These are phyloP conservation scores for Erucastrum elatum DNA, from an alignment of 345 rosid genomes.

Conservation along the genomic window DNA sequence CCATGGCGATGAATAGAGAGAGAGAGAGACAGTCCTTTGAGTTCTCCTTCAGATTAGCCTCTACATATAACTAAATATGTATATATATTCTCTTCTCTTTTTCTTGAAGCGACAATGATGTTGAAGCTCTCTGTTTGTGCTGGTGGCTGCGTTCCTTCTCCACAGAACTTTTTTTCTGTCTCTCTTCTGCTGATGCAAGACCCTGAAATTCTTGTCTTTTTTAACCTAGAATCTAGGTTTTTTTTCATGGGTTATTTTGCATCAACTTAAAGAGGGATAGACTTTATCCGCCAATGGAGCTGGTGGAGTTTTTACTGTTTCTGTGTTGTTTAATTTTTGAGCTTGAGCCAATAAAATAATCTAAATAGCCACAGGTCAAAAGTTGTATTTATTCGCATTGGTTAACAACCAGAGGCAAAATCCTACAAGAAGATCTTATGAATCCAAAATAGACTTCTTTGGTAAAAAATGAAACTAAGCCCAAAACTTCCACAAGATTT, in stretches of 20 bases:
- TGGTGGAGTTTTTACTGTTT: slow-evolving; percentile 21
- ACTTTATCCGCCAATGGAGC: slow-evolving; percentile 15
- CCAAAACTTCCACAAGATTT: too few species aligned
- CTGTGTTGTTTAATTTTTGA: too few species aligned
- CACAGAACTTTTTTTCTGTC: slow-evolving; percentile 7
- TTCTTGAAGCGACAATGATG: slow-evolving; percentile 25
- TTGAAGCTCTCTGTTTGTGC: slow-evolving; percentile 14
- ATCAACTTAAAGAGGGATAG: slow-evolving; percentile 16
- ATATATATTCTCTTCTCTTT: slow-evolving; percentile 3
- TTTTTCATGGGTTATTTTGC: slow-evolving; percentile 33
- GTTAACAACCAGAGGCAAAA: too few species aligned
- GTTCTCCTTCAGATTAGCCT: not conserved
- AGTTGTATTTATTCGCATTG: too few species aligned
- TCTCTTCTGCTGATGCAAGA: slow-evolving; percentile 25
- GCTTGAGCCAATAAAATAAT: too few species aligned
- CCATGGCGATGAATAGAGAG: slow-evolving; percentile 56
- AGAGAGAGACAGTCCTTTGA: not conserved
- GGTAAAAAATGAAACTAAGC: too few species aligned
- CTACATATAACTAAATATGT: slow-evolving; percentile 10
- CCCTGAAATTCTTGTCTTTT: slow-evolving; percentile 21
- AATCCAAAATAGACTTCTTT: too few species aligned
- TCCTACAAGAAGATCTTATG: too few species aligned
- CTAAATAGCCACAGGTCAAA: too few species aligned
- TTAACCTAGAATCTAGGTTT: slow-evolving; percentile 23
- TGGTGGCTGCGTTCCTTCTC: slow-evolving; percentile 28